Evolutionary conservation across 176 grass and related monocot species (phyloP).

Genomic region (Lolium multiflorum): DNA sequence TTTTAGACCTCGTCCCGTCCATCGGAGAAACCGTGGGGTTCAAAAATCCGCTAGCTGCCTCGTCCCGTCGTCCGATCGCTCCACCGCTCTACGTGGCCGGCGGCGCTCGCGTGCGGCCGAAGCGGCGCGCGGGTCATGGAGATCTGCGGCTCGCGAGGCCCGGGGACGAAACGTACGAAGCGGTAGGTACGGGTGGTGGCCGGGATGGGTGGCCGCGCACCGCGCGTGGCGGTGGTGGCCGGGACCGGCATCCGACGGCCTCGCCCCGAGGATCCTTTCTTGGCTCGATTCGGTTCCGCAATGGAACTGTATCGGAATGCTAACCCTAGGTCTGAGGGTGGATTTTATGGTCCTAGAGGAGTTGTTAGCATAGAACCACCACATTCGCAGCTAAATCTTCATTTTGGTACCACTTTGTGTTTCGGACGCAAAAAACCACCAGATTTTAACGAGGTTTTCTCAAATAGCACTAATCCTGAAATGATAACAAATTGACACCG

Average conservation of each 20-base stretch:
- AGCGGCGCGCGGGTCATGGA: slow-evolving; percentile 33
- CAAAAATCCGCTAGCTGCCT: slow-evolving; percentile 3
- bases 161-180: background rate
- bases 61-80: background rate
- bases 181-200: background rate
- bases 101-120: slow-evolving; percentile 38
- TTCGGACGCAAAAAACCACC: too few species aligned
- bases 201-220: background rate
- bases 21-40: too few species aligned
- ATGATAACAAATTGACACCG: too few species aligned
- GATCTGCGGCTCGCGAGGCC: slow-evolving; percentile 38
- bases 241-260: slow-evolving; percentile 2
- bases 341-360: too few species aligned
- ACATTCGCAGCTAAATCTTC: too few species aligned
- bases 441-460: too few species aligned
- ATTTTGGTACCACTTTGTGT: too few species aligned
- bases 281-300: background rate
- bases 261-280: slow-evolving; percentile 10
- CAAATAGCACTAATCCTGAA: too few species aligned
- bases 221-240: background rate
- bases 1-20: slow-evolving; percentile 29
- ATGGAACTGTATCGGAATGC: background rate
- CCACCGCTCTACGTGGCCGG: background rate
- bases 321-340: background rate
- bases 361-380: too few species aligned